phyloP scores from a whole-genome alignment of 257 asterid genomes.

The Primulina tabacum region DNA sequence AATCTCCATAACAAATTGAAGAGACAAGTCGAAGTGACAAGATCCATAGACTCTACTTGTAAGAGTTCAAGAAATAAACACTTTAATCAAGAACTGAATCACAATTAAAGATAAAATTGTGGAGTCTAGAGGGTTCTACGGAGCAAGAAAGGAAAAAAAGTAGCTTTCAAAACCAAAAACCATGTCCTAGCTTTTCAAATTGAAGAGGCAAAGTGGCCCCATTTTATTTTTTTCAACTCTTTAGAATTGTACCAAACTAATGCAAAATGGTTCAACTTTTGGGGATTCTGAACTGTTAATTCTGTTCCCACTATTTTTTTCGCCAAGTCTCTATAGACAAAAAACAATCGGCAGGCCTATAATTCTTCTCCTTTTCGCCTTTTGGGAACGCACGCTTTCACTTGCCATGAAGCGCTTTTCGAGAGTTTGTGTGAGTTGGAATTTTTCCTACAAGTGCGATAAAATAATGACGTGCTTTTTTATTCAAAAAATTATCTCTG shows the following conservation, averaged over 20 bases:
- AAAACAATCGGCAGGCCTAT: constrained; percentile 39
- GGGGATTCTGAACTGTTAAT: constrained; percentile 31
- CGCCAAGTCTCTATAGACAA: constrained; percentile 46
- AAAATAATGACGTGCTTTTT: no score
- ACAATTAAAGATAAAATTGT: not conserved
- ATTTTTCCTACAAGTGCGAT: no score
- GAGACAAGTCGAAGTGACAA: no score
- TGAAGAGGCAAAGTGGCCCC: constrained; percentile 24
- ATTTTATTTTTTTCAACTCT: constrained; percentile 11
- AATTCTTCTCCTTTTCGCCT: constrained; percentile 31
- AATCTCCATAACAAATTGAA: no score
- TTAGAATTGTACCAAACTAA: constrained; percentile 20
- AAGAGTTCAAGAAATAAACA: no score
- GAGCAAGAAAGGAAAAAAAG: not conserved
- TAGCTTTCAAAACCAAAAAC: not conserved
- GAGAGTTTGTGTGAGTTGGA: constrained; percentile 29
- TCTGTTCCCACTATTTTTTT: constrained; percentile 21
- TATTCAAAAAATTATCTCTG: no score
- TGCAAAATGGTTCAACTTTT: constrained; percentile 33
- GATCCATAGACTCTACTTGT: no score
- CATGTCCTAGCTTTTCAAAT: not conserved
- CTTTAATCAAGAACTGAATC: no score
- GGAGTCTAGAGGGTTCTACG: not conserved
- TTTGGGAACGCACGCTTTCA: constrained; percentile 42
- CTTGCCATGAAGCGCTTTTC: constrained; percentile 81